These are phyloP conservation scores for Fusarium neocosmosporiellum DNA, from an alignment of 2,329 filamentous ascomycete genomes.

Conservation along the genomic window DNA sequence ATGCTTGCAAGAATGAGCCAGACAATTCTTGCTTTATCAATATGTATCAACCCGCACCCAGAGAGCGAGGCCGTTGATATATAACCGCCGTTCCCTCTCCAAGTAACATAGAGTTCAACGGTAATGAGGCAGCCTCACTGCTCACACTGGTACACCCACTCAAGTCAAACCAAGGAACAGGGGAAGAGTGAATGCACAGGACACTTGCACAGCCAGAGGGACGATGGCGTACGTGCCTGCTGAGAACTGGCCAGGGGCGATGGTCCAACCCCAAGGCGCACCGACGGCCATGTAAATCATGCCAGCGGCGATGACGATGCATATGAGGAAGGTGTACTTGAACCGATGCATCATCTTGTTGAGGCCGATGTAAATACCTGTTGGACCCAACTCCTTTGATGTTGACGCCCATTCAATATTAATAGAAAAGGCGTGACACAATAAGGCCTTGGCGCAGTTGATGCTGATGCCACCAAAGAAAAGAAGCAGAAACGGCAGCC, in stretches of 20 bases:
- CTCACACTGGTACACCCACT: neutral
- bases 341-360: slow-evolving; percentile 59
- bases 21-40: neutral
- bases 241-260: slow-evolving; percentile 38
- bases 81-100: neutral
- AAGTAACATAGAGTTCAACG: neutral
- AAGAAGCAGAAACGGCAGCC: slow-evolving; percentile 44
- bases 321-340: slow-evolving; percentile 50
- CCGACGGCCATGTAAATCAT: slow-evolving; percentile 44
- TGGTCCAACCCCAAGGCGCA: slow-evolving; percentile 42
- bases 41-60: neutral
- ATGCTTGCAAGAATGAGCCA: neutral
- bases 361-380: slow-evolving; percentile 47
- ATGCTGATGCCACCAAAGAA: slow-evolving; percentile 47
- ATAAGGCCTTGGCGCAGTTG: slow-evolving; percentile 43
- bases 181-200: slow-evolving; percentile 38
- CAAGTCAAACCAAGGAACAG: slow-evolving; percentile 43
- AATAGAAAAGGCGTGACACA: slow-evolving; percentile 42
- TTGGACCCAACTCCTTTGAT: slow-evolving; percentile 44
- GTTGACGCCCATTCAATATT: slow-evolving; percentile 47
- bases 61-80: neutral
- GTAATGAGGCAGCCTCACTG: neutral
- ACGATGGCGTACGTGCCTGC: slow-evolving; percentile 42
- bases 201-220: slow-evolving; percentile 41
- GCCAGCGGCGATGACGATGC: slow-evolving; percentile 34